Base-by-base conservation (phyloP, 73 alveolate species). In the Durusdinium trenchii region DNA sequence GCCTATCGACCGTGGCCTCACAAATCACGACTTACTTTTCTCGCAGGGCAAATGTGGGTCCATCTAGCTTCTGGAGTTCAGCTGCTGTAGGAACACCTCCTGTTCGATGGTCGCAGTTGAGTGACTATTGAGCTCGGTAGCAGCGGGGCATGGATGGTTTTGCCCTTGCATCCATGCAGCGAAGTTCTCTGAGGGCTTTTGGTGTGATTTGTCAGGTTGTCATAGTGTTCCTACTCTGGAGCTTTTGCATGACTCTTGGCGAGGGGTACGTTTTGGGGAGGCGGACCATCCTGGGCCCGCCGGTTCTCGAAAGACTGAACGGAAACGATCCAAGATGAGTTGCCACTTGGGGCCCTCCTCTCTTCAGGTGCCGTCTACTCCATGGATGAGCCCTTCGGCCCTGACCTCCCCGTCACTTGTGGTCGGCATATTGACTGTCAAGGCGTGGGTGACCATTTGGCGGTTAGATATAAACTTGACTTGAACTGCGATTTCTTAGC, bases 371-470 rank as follows among this genome's bases (percentile, higher is more conserved):
- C 64, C 10, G 89, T 40, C 20, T 46, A 10, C 26, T 18, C 43
- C 62, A 43, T 78, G 89, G 89, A 78, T 78, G 89, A 78, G 9
- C 64, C 89, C 9, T 78, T 78, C 40, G 89, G 62, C 4, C 43
- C 40, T 43, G 23, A 14, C 43, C 62, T 78, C 43, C 89, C 89
- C 43, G 62, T 12, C 62, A 78, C 89, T 78, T 78, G 89, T 18
- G 64, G 12, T 12, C 35, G 89, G 12, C 89, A 62, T 28, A 78
- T 78, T 43, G 89, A 78, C 30, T 78, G 43, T 45, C 89, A 46
- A 14, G 89, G 89, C 26, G 62, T 78, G 2, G 89, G 89, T 18
- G 89, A 78, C 40, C 89, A 78, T 30, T 38, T 78, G 40, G 89
- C 89, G 6, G 89, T 45, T 10, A 35, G 89, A 32, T 78, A 78